Evolutionary conservation across 148 eudicot species (phyloP).

Genomic region (Cornus florida): DNA sequence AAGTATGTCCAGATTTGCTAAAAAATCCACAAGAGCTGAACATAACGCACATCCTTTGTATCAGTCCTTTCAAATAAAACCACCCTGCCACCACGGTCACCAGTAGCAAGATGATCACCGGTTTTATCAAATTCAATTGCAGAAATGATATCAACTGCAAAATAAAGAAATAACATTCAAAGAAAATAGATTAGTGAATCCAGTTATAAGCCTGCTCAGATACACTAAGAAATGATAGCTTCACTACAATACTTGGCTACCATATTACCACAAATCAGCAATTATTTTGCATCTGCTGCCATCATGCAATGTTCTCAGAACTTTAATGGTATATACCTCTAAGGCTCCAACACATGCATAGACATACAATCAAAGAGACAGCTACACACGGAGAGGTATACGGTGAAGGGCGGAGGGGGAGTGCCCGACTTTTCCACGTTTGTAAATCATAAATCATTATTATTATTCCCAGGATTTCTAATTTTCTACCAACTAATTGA

Average conservation of each 20-base stretch:
- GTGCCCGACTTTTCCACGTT: background rate
- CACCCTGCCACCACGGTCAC: slow-evolving; percentile 83
- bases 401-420: background rate
- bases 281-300: background rate
- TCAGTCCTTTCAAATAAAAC: slow-evolving; percentile 77
- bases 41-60: slow-evolving; percentile 54
- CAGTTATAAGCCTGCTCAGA: slow-evolving; percentile 6
- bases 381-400: too few relatives aligned
- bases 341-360: background rate
- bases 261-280: background rate
- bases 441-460: background rate
- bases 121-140: slow-evolving; percentile 79
- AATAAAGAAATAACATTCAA: slow-evolving; percentile 11
- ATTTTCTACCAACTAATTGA: too few relatives aligned
- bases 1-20: slow-evolving; percentile 6
- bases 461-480: too few relatives aligned
- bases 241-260: background rate
- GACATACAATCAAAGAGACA: background rate
- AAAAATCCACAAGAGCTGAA: slow-evolving; percentile 9
- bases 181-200: slow-evolving; percentile 17
- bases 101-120: slow-evolving; percentile 80
- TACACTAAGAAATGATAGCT: background rate
- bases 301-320: background rate
- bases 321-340: background rate
- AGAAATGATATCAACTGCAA: slow-evolving; percentile 77